Base-by-base conservation (phyloP, 495 filamentous ascomycete species). In the Pyrenula massariospora region DNA sequence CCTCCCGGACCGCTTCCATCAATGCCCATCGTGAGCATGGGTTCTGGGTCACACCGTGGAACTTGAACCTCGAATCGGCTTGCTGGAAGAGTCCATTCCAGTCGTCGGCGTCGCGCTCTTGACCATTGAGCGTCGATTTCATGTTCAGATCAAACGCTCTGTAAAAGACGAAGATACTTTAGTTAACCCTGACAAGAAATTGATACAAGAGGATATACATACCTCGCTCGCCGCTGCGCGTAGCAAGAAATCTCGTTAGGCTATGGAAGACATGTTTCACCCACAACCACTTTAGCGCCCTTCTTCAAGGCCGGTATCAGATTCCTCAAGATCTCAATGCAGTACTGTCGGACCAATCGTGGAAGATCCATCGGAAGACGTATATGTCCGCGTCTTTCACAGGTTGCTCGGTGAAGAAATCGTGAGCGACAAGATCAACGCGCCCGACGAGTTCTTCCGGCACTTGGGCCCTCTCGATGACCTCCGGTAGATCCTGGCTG, bases 291-390 rank as follows among this genome's bases (percentile, higher is more conserved):
- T 15, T 60, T 53, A 1, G 74, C 76, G 0, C 67, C 73, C 1
- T 65, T 69, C 31, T 62, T 68, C 60, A 82, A 68, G 0, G 74
- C 77, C 0, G 62, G 60, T 0, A 58, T 62, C 1, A 77, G 55
- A 1, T 60, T 63, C 3, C 57, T 58, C 12, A 80, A 61, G 24
- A 81, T 80, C 61, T 59, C 0, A 52, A 55, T 24, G 69, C 67
- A 1, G 62, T 54, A 2, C 60, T 52, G 31, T 80, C 76, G 2
- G 73, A 63, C 64, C 75, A 81, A 59, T 82, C 75, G 53, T 82
- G 77, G 0, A 82, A 63, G 2, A 80, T 68, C n/a, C 71, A 63
- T 22, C 77, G 74, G 31, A 77, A 64, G 56, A 73, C 70, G 60
- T 81, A 82, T 0, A 71, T 68, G 2, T 68, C 56, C 0, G 79